Percentiles rank a stretch among this genome's conserved stretches.
Conservation (phyloP, 2,329 filamentous ascomycete species). For the Fusarium stilboides region DNA sequence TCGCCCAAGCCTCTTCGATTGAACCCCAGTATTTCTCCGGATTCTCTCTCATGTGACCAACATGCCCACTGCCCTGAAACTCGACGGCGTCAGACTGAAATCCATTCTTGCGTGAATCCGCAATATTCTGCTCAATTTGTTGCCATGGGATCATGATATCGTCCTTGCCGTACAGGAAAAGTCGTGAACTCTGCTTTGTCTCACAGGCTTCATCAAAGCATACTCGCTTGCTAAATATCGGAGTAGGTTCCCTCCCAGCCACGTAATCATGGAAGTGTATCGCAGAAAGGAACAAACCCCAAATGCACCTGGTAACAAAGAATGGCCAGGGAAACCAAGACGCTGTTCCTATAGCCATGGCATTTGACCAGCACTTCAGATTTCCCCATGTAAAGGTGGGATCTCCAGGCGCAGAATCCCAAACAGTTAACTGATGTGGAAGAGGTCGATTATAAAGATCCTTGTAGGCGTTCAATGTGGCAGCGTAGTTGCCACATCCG, state of each 20-base stretch:
- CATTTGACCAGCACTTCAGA: slow-evolving; percentile 14
- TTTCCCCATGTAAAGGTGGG: slow-evolving; percentile 1
- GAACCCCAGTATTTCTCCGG: neutral
- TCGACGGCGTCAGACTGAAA: neutral
- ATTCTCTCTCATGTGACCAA: slow-evolving; percentile 11
- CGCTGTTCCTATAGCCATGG: slow-evolving; percentile 6
- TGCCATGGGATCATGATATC: slow-evolving; percentile 11
- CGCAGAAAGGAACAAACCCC: neutral
- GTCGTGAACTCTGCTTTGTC: neutral
- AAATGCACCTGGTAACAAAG: neutral
- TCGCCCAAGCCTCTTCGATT: neutral
- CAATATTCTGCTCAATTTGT: slow-evolving; percentile 12
- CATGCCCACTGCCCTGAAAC: slow-evolving; percentile 15
- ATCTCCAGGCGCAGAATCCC: slow-evolving; percentile 5
- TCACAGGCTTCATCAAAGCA: slow-evolving; percentile 17
- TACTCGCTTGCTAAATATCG: slow-evolving; percentile 6
- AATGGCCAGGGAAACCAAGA: slow-evolving; percentile 5
- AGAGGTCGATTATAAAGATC: slow-evolving; percentile 2
- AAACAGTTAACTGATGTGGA: slow-evolving; percentile 2
- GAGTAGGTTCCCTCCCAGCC: neutral
- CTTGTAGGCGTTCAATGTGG: slow-evolving; percentile 9
- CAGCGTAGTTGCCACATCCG: neutral
- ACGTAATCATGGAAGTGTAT: slow-evolving; percentile 11
- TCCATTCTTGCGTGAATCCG: fast-evolving
- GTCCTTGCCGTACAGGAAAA: slow-evolving; percentile 13